phyloP scores from a whole-genome alignment of 2,329 filamentous ascomycete species.

The Fusarium buharicum region DNA sequence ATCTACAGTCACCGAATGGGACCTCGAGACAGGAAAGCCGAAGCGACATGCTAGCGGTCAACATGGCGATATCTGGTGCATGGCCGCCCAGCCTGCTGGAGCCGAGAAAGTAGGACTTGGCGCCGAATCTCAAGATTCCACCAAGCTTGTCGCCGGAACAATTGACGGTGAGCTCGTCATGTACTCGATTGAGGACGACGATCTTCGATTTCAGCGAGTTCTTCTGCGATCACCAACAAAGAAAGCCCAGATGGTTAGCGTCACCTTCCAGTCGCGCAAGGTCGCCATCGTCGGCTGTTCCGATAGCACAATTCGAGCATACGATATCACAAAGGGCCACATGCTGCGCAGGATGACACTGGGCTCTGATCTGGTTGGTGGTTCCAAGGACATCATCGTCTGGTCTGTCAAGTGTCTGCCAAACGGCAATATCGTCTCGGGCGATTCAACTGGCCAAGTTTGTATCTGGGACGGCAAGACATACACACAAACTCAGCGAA shows the following conservation, averaged over 20 bases:
- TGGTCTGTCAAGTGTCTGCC: slow-evolving; percentile 93
- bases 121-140: slow-evolving; percentile 52
- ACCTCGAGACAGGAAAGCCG: slow-evolving; percentile 81
- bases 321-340: slow-evolving; percentile 82
- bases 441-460: slow-evolving; percentile 93
- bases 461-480: slow-evolving; percentile 94
- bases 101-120: slow-evolving; percentile 38
- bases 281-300: slow-evolving; percentile 90
- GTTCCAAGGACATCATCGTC: slow-evolving; percentile 85
- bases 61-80: slow-evolving; percentile 96
- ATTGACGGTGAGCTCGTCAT: slow-evolving; percentile 90
- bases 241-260: slow-evolving; percentile 88
- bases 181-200: slow-evolving; percentile 85
- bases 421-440: slow-evolving; percentile 90
- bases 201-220: slow-evolving; percentile 81
- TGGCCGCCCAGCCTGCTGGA: slow-evolving; percentile 79
- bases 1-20: slow-evolving; percentile 93
- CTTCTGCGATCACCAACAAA: slow-evolving; percentile 81
- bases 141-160: slow-evolving; percentile 84
- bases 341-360: slow-evolving; percentile 85
- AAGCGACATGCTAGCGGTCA: slow-evolving; percentile 88
- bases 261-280: slow-evolving; percentile 87
- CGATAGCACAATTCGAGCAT: slow-evolving; percentile 94
- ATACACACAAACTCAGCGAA: slow-evolving; percentile 85
- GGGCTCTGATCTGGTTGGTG: slow-evolving; percentile 79